Evolutionary conservation across 805 yeast species (phyloP).

Genomic region (Teunomyces tritomae): DNA sequence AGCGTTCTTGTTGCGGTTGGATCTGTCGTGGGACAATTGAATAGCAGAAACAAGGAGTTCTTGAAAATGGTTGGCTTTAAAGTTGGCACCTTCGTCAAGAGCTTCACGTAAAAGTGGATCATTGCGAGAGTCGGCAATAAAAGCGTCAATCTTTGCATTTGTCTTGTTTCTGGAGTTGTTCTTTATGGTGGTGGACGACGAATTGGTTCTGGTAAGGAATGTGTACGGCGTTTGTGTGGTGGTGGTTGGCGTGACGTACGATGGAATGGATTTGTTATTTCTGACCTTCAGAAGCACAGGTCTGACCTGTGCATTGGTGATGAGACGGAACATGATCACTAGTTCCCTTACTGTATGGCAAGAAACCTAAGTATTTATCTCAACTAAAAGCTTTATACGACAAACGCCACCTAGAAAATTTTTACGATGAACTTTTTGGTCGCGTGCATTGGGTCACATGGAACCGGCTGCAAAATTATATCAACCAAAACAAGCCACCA

Average conservation of each 20-base stretch:
- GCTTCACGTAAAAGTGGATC: conserved; percentile 23
- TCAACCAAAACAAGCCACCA: too few species aligned
- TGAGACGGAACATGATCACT: conserved; percentile 34
- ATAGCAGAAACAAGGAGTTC: conserved; percentile 25
- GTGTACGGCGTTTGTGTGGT: neutral
- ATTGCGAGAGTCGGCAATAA: conserved; percentile 17
- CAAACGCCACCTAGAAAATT: conserved; percentile 4
- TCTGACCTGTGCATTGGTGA: conserved; percentile 37
- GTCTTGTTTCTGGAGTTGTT: conserved; percentile 1
- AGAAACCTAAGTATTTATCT: neutral
- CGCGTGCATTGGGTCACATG: conserved; percentile 4
- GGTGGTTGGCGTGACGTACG: conserved; percentile 1
- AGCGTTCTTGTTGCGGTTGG: conserved; percentile 7
- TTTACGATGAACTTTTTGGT: conserved; percentile 4
- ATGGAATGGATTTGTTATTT: conserved; percentile 17
- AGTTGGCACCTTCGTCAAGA: conserved; percentile 16
- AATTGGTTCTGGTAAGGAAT: conserved; percentile 18
- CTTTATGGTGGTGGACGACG: conserved; percentile 9
- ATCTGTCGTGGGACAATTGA: conserved; percentile 10
- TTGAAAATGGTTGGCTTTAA: conserved; percentile 25
- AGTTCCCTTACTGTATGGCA: neutral
- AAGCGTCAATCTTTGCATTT: conserved; percentile 15
- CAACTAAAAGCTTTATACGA: neutral
- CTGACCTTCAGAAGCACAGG: conserved; percentile 40
- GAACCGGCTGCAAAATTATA: neutral